A percentile compares a stretch with the other conserved stretches of the same genome.
Evolutionary conservation across 495 filamentous ascomycete genomes (phyloP).

Genomic region (Aspergillus haitiensis): DNA sequence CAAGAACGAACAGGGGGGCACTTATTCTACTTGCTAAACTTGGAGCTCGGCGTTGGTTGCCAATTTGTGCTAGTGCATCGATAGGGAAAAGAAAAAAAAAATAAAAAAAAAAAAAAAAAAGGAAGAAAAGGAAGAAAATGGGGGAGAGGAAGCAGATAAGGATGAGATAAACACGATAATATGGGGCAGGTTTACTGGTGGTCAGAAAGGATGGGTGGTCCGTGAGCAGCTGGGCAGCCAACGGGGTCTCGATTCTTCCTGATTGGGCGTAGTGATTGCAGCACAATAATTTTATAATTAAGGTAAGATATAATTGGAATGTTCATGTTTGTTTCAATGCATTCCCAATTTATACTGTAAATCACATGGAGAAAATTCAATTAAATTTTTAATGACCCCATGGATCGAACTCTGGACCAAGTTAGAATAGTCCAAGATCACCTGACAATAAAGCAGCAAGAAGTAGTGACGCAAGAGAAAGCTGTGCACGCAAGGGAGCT

Average conservation of each 20-base stretch:
- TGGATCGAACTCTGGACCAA: no score
- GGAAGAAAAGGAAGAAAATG: no score
- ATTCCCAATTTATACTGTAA: no score
- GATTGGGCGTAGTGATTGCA: not conserved
- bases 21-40: no score
- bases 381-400: no score
- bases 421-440: not conserved
- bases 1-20: no score
- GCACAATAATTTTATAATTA: not conserved
- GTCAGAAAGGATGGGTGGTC: not conserved
- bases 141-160: not conserved
- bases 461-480: constrained; percentile 19
- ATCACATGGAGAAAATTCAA: no score
- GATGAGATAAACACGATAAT: not conserved
- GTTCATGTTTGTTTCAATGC: no score
- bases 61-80: no score
- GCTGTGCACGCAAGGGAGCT: constrained; percentile 13
- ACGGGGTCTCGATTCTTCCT: not conserved
- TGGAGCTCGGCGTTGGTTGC: no score
- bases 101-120: no score
- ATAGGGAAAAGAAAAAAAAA: no score
- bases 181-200: not conserved
- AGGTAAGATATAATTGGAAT: not conserved
- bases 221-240: not conserved
- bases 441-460: constrained; percentile 19